Evolutionary conservation across 768 basidiomycete species (phyloP), one percentile per base, ranked within the genome.

Genomic region (Xerocomellus chrysenteron): DNA sequence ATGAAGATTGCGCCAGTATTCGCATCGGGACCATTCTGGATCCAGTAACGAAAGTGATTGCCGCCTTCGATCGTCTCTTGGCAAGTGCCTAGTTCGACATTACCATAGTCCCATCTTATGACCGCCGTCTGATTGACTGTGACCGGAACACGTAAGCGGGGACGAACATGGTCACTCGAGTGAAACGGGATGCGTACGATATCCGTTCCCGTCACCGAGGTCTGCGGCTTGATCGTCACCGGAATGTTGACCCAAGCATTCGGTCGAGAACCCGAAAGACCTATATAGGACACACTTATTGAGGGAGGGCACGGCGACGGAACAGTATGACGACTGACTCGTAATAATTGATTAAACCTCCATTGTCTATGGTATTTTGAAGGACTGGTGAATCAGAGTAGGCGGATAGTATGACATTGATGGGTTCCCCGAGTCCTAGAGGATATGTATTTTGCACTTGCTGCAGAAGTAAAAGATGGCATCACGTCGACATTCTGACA

Each of bases 31-130:
- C 92, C 92, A 56, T 90, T 80, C 74, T 95, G 94, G 6, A 78
- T 71, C 93, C 92, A 95, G 70, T 94, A 95, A 40, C 94, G 82
- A 67, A 94, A 83, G 67, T 97, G 94, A 65, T 90, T 82, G 7
- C 94, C 94, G 2, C 94, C 94, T 61, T 90, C 67, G 41, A 95
- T 80, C 2, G 91, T 90, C 72, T 97, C 94, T 62, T 81, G 75
- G 72, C 94, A 96, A 1, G 93, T 82, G 0, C 94, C 94, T n/a
- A 94, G 71, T 50, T 84, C 75, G 1, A 85, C 82, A 63, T 96
- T 85, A 9, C 84, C 85, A 68, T 91, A 98, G 67, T 94, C 82
- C 82, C 84, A 94, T 36, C 94, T 81, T 26, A 95, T 84, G n/a
- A 87, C 88, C 9, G 85, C 84, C 0, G 88, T 88, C 68, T 97